Evolutionary conservation across 495 filamentous ascomycete genomes (phyloP).

Genomic region (Penicillium flavigenum): DNA sequence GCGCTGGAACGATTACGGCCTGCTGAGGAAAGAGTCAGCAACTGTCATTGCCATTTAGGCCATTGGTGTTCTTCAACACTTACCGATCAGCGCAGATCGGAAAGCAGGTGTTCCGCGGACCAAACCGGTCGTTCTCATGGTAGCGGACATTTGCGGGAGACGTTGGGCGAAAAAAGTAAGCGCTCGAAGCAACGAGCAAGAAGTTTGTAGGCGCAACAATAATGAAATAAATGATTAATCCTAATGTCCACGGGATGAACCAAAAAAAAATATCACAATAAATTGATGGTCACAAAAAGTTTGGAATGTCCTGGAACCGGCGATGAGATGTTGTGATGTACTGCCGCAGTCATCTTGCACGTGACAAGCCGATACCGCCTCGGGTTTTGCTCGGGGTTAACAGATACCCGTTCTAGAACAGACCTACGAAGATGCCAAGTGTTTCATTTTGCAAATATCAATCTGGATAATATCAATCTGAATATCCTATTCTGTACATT

Average conservation of each 20-base stretch:
- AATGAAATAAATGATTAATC: neutral
- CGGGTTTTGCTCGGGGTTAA: conserved; percentile 32
- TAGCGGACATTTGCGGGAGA: conserved; percentile 45
- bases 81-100: conserved; percentile 37
- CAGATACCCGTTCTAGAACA: neutral
- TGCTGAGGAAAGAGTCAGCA: conserved; percentile 19
- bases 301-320: conserved; percentile 14
- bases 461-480: neutral
- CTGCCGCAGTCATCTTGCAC: conserved; percentile 31
- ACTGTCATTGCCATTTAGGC: neutral
- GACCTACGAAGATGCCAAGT: no score
- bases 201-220: conserved; percentile 28
- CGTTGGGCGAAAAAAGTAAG: conserved; percentile 26
- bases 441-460: neutral
- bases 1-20: conserved; percentile 40
- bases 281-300: conserved; percentile 10
- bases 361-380: conserved; percentile 29
- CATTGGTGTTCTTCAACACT: neutral
- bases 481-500: neutral
- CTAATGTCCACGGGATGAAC: conserved; percentile 11
- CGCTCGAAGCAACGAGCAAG: conserved; percentile 34
- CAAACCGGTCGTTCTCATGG: conserved; percentile 45
- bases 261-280: conserved; percentile 5
- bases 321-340: conserved; percentile 30
- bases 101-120: conserved; percentile 42